phyloP scores from a whole-genome alignment of 164 flowering plant genomes.

The Euptelea pleiosperma region DNA sequence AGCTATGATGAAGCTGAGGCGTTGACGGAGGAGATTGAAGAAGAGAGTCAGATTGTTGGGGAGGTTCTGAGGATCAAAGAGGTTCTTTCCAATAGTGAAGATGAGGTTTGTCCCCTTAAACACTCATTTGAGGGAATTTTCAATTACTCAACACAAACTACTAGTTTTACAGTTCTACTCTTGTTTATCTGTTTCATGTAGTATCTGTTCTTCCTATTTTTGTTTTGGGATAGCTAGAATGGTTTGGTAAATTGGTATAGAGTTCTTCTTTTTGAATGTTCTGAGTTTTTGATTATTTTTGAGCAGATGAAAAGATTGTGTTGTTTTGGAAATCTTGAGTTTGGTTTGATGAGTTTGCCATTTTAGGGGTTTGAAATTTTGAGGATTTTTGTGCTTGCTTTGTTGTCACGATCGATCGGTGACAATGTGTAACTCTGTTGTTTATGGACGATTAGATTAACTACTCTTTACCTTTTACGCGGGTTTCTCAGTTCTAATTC shows the following conservation, averaged over 20 bases:
- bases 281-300: neutral
- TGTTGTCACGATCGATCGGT: neutral
- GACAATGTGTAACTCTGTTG: neutral
- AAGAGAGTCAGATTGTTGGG: conserved; percentile 43
- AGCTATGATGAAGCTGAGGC: conserved; percentile 88
- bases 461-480: neutral
- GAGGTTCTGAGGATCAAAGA: conserved; percentile 87
- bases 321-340: neutral
- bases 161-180: neutral
- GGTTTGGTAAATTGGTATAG: neutral
- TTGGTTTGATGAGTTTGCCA: neutral
- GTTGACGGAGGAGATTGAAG: conserved; percentile 84
- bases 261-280: neutral
- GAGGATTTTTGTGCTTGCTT: conserved; percentile 3
- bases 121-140: no score
- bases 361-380: neutral
- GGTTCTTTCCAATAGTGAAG: conserved; percentile 40
- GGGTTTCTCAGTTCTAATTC: neutral
- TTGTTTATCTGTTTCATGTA: neutral
- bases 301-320: neutral
- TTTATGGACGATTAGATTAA: neutral
- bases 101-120: conserved; percentile 52
- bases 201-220: neutral
- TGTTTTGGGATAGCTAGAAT: neutral
- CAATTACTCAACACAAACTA: no score